Evolutionary conservation across 352 stramenopile genomes (phyloP), one percentile per base, ranked within the genome.

Genomic region (Pythium sp.): DNA sequence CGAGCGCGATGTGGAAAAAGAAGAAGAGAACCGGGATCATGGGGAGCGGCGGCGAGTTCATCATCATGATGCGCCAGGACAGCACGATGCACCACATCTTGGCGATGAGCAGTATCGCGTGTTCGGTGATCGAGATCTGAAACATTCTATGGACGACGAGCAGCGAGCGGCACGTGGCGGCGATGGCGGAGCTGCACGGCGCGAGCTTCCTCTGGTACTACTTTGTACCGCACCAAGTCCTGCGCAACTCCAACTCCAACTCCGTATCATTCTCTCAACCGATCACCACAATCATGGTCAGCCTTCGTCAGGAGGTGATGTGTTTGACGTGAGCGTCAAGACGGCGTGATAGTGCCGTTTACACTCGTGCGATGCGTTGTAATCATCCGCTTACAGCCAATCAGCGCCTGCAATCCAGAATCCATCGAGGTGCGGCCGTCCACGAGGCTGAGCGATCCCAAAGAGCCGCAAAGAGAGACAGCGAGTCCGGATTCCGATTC

Each of bases 121-220:
- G 69, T 74, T 85, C 61, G 68, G 67, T 57, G 71, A 73, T 47
- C 3, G 70, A 75, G 30, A 60, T 84, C n/a, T 55, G 65, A 64
- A 70, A 73, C 58, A 71, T 80, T 11, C 65, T 84, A 14, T 67
- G 74, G 15, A 70, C 64, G 24, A 51, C 67, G 0, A 62, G 41
- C 3, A 46, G 67, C 14, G 53, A 41, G 30, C 57, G 53, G 15
- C 77, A 76, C 60, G 64, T 73, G 22, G 65, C 72, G 0, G 62
- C 60, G 32, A 80, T 84, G 75, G 26, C 28, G 2, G 72, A 72
- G 58, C 60, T 86, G 38, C 64, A 80, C 60, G 70, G 75, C 28
- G 55, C 58, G 24, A 26, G 24, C 24, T 26, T 26, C 24, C 22
- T 68, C 55, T 4, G 77, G 73, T 5, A 34, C 66, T 0, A 30